These are phyloP conservation scores for Pneumocystis carinii DNA, from an alignment of 1,139 yeast genomes.

Conservation along the genomic window DNA sequence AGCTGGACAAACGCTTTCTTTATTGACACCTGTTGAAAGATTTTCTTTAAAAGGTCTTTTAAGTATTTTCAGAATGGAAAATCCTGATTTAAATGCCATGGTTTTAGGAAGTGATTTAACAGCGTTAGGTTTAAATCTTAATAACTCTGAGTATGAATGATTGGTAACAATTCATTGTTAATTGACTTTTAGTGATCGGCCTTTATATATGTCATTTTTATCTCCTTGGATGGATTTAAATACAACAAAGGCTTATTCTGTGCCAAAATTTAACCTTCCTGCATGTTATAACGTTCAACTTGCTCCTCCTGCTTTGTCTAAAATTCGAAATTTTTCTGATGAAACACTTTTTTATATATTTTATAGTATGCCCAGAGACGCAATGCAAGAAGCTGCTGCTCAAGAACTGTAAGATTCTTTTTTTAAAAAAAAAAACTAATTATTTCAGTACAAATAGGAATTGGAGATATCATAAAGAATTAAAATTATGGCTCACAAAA, in stretches of 20 bases:
- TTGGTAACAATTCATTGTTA: background rate
- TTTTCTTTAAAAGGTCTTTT: conserved; percentile 1
- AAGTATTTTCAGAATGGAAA: background rate
- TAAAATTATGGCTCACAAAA: conserved; percentile 92
- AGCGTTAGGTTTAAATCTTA: background rate
- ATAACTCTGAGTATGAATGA: background rate
- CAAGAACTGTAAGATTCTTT: conserved; percentile 46
- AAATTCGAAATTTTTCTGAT: conserved; percentile 66
- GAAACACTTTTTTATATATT: conserved; percentile 88
- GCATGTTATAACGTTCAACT: conserved; percentile 37
- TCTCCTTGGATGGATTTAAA: conserved; percentile 1
- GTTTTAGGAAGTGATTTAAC: conserved; percentile 1
- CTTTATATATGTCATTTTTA: background rate
- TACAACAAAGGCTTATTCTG: conserved; percentile 20
- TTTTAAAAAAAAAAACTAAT: background rate
- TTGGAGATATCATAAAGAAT: conserved; percentile 94
- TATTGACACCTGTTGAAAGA: background rate
- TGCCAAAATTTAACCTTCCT: conserved; percentile 59
- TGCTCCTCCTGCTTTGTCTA: conserved; percentile 47
- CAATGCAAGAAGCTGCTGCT: conserved; percentile 86
- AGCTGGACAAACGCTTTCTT: background rate
- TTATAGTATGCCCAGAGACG: conserved; percentile 85
- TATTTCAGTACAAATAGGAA: conserved; percentile 42
- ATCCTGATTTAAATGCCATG: background rate
- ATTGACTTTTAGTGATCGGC: background rate